Conservation (phyloP, 1,284 basidiomycete species). For the Pulveroboletus sp. region DNA sequence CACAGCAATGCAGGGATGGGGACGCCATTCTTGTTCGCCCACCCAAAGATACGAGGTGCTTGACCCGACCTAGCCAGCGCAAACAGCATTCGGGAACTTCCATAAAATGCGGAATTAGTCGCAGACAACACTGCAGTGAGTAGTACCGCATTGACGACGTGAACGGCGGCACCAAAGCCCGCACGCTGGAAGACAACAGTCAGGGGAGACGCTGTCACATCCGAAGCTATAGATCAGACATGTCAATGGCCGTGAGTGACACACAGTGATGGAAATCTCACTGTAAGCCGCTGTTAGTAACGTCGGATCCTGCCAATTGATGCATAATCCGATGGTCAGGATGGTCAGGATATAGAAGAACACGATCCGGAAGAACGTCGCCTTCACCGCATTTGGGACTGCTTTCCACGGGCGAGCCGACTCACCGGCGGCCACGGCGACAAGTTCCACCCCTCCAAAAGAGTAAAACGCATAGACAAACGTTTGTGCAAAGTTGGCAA, state of each 20-base stretch:
- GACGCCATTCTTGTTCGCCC: constrained; percentile 63
- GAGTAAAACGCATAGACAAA: constrained; percentile 66
- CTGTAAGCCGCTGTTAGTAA: constrained; percentile 47
- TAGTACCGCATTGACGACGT: constrained; percentile 59
- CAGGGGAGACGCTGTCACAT: constrained; percentile 54
- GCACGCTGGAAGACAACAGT: constrained; percentile 61
- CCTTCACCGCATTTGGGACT: constrained; percentile 68
- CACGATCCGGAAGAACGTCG: constrained; percentile 67
- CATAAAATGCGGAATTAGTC: constrained; percentile 63
- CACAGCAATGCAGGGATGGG: constrained; percentile 56
- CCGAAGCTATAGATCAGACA: constrained; percentile 38
- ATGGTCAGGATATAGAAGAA: constrained; percentile 63
- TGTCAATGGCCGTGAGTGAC: background rate
- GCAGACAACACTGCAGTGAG: constrained; percentile 67
- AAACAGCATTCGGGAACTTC: constrained; percentile 61
- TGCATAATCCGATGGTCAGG: constrained; percentile 56
- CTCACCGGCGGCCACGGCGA: constrained; percentile 65
- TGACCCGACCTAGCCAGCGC: constrained; percentile 52
- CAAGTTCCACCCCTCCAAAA: constrained; percentile 76
- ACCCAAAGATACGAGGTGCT: constrained; percentile 49
- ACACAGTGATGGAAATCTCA: constrained; percentile 26
- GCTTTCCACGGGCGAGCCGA: constrained; percentile 58
- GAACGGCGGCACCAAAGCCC: constrained; percentile 57
- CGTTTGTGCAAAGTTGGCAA: constrained; percentile 52
- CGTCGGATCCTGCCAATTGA: constrained; percentile 53